These are phyloP conservation scores for Penicillium arizonense DNA, from an alignment of 495 filamentous ascomycete genomes.

Conservation along the genomic window DNA sequence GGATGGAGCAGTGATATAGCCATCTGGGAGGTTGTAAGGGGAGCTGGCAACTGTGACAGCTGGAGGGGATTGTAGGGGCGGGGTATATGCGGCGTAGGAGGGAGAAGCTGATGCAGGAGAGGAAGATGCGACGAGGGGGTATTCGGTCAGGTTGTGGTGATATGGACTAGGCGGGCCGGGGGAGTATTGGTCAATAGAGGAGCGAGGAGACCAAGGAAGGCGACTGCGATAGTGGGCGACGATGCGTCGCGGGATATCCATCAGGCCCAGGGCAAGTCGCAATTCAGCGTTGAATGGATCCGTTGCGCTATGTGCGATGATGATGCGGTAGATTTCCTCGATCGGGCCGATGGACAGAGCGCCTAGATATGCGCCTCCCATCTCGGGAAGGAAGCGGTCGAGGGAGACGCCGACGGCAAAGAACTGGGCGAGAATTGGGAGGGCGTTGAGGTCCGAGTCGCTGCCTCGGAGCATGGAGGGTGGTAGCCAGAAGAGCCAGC, in stretches of 20 bases:
- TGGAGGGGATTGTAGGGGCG: slow-evolving; percentile 42
- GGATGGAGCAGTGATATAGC: slow-evolving; percentile 34
- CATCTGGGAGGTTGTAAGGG: slow-evolving; percentile 30
- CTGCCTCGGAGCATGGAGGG: slow-evolving; percentile 62
- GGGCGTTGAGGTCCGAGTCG: slow-evolving; percentile 38
- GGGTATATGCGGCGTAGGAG: slow-evolving; percentile 41
- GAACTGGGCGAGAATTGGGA: slow-evolving; percentile 78
- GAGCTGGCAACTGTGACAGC: slow-evolving; percentile 38
- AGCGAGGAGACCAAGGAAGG: slow-evolving; percentile 38
- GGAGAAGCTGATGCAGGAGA: slow-evolving; percentile 41
- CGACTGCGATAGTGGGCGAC: slow-evolving; percentile 36
- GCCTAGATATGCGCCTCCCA: slow-evolving; percentile 83
- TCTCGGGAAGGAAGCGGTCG: slow-evolving; percentile 87
- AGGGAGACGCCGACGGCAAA: slow-evolving; percentile 83
- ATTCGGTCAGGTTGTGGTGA: slow-evolving; percentile 32
- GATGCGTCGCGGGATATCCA: slow-evolving; percentile 40
- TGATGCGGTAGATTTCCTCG: slow-evolving; percentile 69
- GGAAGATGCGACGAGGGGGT: slow-evolving; percentile 33
- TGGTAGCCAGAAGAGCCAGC: slow-evolving; percentile 96
- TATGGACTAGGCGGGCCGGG: slow-evolving; percentile 41
- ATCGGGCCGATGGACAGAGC: slow-evolving; percentile 72
- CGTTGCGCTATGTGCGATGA: slow-evolving; percentile 30
- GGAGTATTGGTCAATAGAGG: slow-evolving; percentile 38
- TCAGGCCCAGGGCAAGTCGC: slow-evolving; percentile 32
- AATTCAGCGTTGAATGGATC: slow-evolving; percentile 38